phyloP scores from a whole-genome alignment of 441 rosid species.

The Erodium chrysanthum region DNA sequence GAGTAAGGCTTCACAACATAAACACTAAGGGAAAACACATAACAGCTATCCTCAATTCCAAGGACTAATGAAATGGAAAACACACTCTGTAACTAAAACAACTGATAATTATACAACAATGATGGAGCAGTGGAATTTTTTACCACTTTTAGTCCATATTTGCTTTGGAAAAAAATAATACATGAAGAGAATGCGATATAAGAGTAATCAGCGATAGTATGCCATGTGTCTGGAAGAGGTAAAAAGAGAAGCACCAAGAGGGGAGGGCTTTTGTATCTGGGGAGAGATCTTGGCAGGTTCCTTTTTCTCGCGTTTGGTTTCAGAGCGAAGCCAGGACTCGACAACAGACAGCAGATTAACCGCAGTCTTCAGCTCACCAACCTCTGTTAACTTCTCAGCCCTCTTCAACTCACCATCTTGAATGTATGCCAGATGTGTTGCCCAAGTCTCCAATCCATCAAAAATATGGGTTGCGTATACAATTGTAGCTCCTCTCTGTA shows the following conservation, averaged over 20 bases:
- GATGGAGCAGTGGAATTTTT: not conserved
- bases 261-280: slow-evolving; percentile 32
- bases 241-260: slow-evolving; percentile 54
- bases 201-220: slow-evolving; percentile 48
- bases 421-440: slow-evolving; percentile 63
- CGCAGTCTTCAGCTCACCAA: slow-evolving; percentile 48
- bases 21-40: not conserved
- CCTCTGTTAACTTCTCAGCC: slow-evolving; percentile 43
- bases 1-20: slow-evolving; percentile 1
- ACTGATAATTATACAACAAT: not conserved
- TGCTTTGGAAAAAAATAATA: not conserved
- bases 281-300: slow-evolving; percentile 26
- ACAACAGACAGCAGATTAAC: slow-evolving; percentile 72
- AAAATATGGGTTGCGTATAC: slow-evolving; percentile 67
- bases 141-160: not conserved
- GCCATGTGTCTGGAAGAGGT: slow-evolving; percentile 93
- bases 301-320: slow-evolving; percentile 56
- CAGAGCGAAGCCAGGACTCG: slow-evolving; percentile 82
- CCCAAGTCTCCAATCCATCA: slow-evolving; percentile 68
- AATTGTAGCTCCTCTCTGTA: slow-evolving; percentile 59
- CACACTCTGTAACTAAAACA: slow-evolving; percentile 1
- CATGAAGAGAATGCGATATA: not conserved
- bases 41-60: slow-evolving; percentile 6
- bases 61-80: not conserved
- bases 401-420: slow-evolving; percentile 68